Base-by-base conservation (phyloP, 495 filamentous ascomycete species). In the Penicillium desertorum region DNA sequence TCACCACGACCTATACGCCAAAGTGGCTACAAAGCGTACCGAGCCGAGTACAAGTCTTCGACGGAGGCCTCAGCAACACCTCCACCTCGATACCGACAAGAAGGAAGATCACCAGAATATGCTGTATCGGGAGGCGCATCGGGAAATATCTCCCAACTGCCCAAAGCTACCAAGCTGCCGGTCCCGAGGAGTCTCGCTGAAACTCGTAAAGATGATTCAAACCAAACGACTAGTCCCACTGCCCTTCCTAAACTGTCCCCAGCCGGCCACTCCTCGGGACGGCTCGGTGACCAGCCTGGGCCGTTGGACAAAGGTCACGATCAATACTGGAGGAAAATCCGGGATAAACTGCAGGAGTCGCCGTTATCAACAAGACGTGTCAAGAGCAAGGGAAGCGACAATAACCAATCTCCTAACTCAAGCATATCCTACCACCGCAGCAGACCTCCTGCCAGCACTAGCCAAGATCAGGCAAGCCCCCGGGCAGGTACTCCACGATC, bases 131-230 rank as follows among this genome's bases (percentile, higher is more conserved):
- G 58, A 63, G 27, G 27, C 32, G 36, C 49, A 43, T 4, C 52
- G 23, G 61, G 57, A 1, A 53, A 20, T 32, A 63, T 58, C 43
- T 45, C 56, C 32, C 64, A 63, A 23, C 64, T 44, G 44, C 37
- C 51, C 0, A 74, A 66, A 58, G 56, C 59, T 4, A 77, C 72
- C 32, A 73, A 67, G 48, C 72, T 77, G 43, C 74, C 74, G 0
- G 42, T 74, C 5, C 65, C 71, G 1, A 76, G 59, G 36, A 23
- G 47, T 2, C 45, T 64, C 10, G 12, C 45, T 6, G 69, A 72
- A 6, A 70, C 56, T 17, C 52, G 34, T 16, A 63, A 60, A 7
- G 57, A 63, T 11, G 44, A 61, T 25, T 45, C 45, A 10, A 65
- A 60, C n/a, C 54, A 65, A 32, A 67, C 62, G 0, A 59, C 62